Percentiles rank a stretch among this genome's conserved stretches.
phyloP scores from a whole-genome alignment of 345 rosid species.

The Populus davidiana region DNA sequence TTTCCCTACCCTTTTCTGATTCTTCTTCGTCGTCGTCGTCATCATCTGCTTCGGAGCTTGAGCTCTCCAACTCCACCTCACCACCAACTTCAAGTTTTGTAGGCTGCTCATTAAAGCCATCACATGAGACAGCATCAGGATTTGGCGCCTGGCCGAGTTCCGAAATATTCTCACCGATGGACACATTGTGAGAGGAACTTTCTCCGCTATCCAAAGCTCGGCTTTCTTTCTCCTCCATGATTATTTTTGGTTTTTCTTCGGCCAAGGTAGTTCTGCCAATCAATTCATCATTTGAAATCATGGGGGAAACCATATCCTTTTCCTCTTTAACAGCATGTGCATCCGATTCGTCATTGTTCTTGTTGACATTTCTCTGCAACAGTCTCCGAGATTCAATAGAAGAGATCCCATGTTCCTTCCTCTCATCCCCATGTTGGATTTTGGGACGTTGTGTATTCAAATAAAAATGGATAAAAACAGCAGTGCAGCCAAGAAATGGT shows the following conservation, averaged over 20 bases:
- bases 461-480: constrained; percentile 28
- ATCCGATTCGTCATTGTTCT: constrained; percentile 35
- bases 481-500: constrained; percentile 43
- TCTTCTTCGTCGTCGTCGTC: constrained; percentile 38
- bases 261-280: constrained; percentile 16
- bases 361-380: constrained; percentile 46
- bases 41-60: constrained; percentile 40
- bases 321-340: constrained; percentile 24
- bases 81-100: constrained; percentile 17
- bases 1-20: constrained; percentile 25
- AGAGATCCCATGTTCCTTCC: constrained; percentile 23
- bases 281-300: constrained; percentile 22
- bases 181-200: constrained; percentile 11
- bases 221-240: constrained; percentile 5
- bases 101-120: constrained; percentile 15
- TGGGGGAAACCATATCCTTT: constrained; percentile 16
- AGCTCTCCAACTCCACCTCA: constrained; percentile 40
- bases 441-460: constrained; percentile 8
- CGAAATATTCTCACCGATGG: constrained; percentile 15
- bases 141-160: constrained; percentile 6
- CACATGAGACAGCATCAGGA: neutral
- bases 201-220: constrained; percentile 2
- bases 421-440: constrained; percentile 4
- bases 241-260: constrained; percentile 24
- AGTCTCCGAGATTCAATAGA: constrained; percentile 38